Evolutionary conservation across 164 flowering plant species (phyloP), one percentile per base, ranked within the genome.

Genomic region (Berberis vulgaris): DNA sequence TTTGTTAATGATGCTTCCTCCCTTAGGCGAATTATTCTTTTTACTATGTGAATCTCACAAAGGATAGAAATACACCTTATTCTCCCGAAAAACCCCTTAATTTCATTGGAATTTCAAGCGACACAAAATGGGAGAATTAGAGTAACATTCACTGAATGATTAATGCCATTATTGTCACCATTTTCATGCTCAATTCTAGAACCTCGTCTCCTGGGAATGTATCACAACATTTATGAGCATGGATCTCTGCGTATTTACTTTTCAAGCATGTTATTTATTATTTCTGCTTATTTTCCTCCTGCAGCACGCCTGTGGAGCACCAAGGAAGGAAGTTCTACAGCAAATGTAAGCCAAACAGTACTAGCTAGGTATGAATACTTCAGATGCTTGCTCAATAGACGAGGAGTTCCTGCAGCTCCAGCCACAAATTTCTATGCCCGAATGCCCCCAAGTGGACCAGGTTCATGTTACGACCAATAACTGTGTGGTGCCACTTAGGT

Each of bases 361-460:
- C 73, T 91, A 58, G 87, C 87, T 1, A 79, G 99, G 66, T 57
- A 83, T 65, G 86, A 82, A 13, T 84, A 87, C 81, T 94, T 91
- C 80, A 80, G 97, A 72, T 94, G 99, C 82, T 82, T 94, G 59
- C 65, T 91, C 68, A 86, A 79, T 44, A 64, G 78, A 55, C 88
- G 99, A 10, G 97, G 96, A 38, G 79, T 89, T 69, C 82, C 72
- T 60, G 99, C 97, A 10, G 96, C 96, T 64, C 97, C 95, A 3
- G 92, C 83, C n/a, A 77, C 77, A 45, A 88, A 87, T 49, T 2
- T 3, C 1, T 79, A 75, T 76, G 98, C 92, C 5, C 78, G 98
- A 57, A 66, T 62, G 3, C 73, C 96, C 64, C 98, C 98, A 1
- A 60, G 1, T 38, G 89, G 87, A 61, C 78, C 89, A 1, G 96